phyloP scores from a whole-genome alignment of 768 basidiomycete genomes.

The Pulveroboletus sp. region DNA sequence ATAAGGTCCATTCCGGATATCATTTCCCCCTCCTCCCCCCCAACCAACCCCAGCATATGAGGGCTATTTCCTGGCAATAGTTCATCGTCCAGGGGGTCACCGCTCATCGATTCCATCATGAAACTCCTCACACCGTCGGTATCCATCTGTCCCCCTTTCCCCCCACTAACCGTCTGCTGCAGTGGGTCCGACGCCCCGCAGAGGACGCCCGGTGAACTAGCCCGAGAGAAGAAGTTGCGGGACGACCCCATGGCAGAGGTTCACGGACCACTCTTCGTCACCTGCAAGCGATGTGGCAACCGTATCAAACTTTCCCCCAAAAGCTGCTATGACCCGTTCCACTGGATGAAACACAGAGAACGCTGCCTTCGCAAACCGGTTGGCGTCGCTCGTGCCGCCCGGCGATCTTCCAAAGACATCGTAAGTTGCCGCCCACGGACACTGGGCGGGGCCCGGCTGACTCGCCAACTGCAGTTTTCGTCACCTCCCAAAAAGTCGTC shows the following conservation, averaged over 20 bases:
- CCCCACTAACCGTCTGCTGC: slow-evolving; percentile 9
- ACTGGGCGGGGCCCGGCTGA: slow-evolving; percentile 1
- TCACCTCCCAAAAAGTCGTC: slow-evolving; percentile 22
- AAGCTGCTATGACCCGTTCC: slow-evolving; percentile 62
- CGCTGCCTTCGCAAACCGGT: slow-evolving; percentile 53
- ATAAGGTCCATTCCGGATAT: slow-evolving; percentile 7
- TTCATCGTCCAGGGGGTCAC: slow-evolving; percentile 29
- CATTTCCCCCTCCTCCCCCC: not conserved
- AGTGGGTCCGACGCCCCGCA: slow-evolving; percentile 28
- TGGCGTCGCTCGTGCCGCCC: slow-evolving; percentile 13
- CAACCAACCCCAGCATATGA: slow-evolving; percentile 13
- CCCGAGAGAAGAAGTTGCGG: slow-evolving; percentile 50
- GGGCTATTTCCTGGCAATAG: slow-evolving; percentile 14
- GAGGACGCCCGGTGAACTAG: slow-evolving; percentile 42
- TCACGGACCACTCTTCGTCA: slow-evolving; percentile 47
- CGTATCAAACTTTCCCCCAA: slow-evolving; percentile 67
- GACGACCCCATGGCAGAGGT: slow-evolving; percentile 54
- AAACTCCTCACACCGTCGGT: slow-evolving; percentile 24
- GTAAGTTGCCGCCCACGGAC: slow-evolving; percentile 11
- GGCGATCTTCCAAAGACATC: slow-evolving; percentile 21
- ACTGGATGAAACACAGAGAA: slow-evolving; percentile 64
- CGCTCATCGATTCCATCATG: slow-evolving; percentile 16
- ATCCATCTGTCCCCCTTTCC: not conserved
- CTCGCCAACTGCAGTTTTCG: slow-evolving; percentile 13
- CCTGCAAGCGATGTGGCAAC: slow-evolving; percentile 53